Conservation (phyloP, 352 stramenopile species). For the Phytophthora europaea region DNA sequence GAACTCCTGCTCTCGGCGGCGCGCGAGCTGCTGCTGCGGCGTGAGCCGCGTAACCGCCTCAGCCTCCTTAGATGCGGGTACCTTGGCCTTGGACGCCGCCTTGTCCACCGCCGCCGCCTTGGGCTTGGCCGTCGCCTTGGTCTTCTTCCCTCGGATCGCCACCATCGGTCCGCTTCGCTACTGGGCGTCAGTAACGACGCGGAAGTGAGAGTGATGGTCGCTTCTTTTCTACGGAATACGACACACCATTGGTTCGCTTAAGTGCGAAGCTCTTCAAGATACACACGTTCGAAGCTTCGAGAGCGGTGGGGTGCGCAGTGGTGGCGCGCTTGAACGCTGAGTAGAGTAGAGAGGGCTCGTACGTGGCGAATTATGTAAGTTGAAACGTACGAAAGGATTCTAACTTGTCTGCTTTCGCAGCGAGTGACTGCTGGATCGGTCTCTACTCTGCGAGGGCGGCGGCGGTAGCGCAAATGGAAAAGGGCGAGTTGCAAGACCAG, state of each 20-base stretch:
- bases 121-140: conserved; percentile 68
- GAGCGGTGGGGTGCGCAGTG: not conserved
- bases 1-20: conserved; percentile 56
- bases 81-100: conserved; percentile 39
- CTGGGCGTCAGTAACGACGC: not conserved
- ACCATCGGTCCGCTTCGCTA: conserved; percentile 54
- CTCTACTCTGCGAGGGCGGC: conserved; percentile 3
- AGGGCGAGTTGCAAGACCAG: conserved; percentile 3
- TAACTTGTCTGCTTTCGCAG: not conserved
- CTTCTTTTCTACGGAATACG: conserved; percentile 11
- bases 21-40: conserved; percentile 47
- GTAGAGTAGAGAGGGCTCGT: conserved; percentile 2
- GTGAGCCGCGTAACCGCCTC: conserved; percentile 30
- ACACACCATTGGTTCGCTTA: not conserved
- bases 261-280: not conserved
- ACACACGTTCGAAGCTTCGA: no score
- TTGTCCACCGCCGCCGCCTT: conserved; percentile 57
- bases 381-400: no score
- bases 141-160: conserved; percentile 78
- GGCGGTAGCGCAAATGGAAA: not conserved
- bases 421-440: conserved; percentile 22
- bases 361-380: not conserved
- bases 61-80: conserved; percentile 30
- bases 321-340: conserved; percentile 1
- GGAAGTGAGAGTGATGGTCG: conserved; percentile 10